Evolutionary conservation across 345 rosid species (phyloP), one percentile per base, ranked within the genome.

Genomic region (Reutealis trisperma): DNA sequence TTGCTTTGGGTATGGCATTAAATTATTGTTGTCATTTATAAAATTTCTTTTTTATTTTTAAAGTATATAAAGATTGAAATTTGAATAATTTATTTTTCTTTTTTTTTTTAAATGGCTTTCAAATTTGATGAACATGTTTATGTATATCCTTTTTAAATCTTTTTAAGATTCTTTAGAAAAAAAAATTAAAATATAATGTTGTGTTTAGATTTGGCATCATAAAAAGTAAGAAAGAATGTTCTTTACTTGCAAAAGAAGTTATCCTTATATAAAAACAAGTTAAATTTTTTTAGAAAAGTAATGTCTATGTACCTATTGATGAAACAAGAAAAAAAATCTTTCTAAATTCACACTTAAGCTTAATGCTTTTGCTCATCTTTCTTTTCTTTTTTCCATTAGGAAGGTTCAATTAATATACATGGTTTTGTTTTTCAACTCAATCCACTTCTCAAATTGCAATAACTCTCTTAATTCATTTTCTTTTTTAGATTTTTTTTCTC

Each of bases 221-320:
- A 44, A 71, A 74, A 69, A 68, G 9, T 5, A 42, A 8, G 45
- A 42, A 34, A 69, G 27, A 60, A 59, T 72, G 82, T 85, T 79
- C 81, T 79, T 84, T 80, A 49, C 85, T 82, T 85, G 80, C 77
- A 71, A 79, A 79, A 64, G 68, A 55, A 79, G 67, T 76, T 76
- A 70, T 12, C 73, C 62, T 79, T 32, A 19, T 47, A 32, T 45
- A 57, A 2, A 60, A 57, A 60, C 63, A 66, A 18, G 70, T 58
- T 22, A 2, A 3, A 12, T 51, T 67, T 76, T 81, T 82, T 74
- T 51, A 2, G 6, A 70, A 73, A 81, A 27, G 30, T 27, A 27
- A 1, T 27, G 42, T 47, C 51, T 32, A 51, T 75, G 41, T 34
- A 9, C 3, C 70, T n/a, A 61, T 77, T 45, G 18, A 27, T 47